A percentile compares a stretch with the other conserved stretches of the same genome.
Conservation (phyloP, 345 rosid genomes). For the Microcos paniculata region DNA sequence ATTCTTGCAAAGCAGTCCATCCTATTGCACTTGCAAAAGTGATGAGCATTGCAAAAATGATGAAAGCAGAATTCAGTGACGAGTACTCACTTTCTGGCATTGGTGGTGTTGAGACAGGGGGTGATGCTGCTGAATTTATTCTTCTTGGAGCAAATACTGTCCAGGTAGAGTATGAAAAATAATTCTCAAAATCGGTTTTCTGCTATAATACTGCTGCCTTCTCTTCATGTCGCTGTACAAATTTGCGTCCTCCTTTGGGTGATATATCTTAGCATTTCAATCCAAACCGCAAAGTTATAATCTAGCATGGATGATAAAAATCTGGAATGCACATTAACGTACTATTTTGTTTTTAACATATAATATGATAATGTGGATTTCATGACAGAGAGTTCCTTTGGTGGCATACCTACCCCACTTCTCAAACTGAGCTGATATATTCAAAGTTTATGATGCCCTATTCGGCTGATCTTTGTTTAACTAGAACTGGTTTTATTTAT, state of each 20-base stretch:
- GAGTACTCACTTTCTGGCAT: slow-evolving; percentile 82
- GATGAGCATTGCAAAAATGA: slow-evolving; percentile 91
- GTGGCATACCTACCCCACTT: background rate
- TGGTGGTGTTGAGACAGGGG: slow-evolving; percentile 95
- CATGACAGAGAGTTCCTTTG: background rate
- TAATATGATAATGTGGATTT: background rate
- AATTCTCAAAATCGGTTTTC: background rate
- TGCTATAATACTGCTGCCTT: background rate
- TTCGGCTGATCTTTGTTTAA: background rate
- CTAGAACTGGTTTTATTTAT: background rate
- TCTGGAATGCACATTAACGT: background rate
- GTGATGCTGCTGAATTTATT: slow-evolving; percentile 91
- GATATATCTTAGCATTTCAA: background rate
- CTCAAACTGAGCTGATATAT: background rate
- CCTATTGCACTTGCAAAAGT: slow-evolving; percentile 93
- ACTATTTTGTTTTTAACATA: background rate
- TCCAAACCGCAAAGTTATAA: background rate
- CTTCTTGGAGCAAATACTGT: slow-evolving; percentile 94
- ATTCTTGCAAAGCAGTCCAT: slow-evolving; percentile 91
- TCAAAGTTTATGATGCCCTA: background rate
- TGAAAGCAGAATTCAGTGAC: slow-evolving; percentile 61
- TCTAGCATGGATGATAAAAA: background rate
- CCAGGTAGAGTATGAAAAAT: slow-evolving; percentile 52
- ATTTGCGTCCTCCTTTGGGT: background rate
- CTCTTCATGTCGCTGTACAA: background rate